A percentile compares a stretch with the other conserved stretches of the same genome.
These are phyloP conservation scores for Bjerkandera adusta DNA, from an alignment of 1,284 basidiomycete genomes.

Conservation along the genomic window DNA sequence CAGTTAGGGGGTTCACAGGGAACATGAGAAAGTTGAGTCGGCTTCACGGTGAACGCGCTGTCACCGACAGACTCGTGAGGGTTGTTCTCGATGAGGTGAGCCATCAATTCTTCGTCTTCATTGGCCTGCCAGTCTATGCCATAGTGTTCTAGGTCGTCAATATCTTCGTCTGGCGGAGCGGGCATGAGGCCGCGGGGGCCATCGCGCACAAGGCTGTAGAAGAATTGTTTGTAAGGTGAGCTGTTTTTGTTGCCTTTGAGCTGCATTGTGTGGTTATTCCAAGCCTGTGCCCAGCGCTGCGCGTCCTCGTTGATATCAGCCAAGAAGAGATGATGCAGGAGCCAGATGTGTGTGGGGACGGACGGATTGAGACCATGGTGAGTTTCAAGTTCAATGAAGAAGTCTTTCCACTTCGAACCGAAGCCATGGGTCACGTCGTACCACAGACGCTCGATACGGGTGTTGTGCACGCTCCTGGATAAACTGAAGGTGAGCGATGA, in stretches of 20 bases:
- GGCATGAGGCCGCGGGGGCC: slow-evolving; percentile 8
- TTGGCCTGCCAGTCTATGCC: slow-evolving; percentile 22
- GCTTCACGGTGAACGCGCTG: not conserved
- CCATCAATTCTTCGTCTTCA: not conserved
- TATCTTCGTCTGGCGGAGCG: not conserved
- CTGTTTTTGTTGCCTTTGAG: slow-evolving; percentile 3
- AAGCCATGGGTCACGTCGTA: slow-evolving; percentile 32
- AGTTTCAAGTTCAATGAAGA: slow-evolving; percentile 23
- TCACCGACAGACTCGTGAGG: slow-evolving; percentile 5
- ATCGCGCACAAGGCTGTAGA: slow-evolving; percentile 16
- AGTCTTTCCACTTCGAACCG: slow-evolving; percentile 30
- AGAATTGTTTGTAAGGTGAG: slow-evolving; percentile 17
- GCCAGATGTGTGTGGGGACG: slow-evolving; percentile 21
- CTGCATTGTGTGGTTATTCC: slow-evolving; percentile 26
- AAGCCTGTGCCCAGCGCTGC: slow-evolving; percentile 19
- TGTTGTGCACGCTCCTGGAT: slow-evolving; percentile 30
- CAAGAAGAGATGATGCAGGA: slow-evolving; percentile 23
- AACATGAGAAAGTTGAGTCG: slow-evolving; percentile 11
- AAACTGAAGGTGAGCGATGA: too few relatives aligned
- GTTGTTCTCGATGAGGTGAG: slow-evolving; percentile 12
- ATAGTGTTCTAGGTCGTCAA: slow-evolving; percentile 11
- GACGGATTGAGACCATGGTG: slow-evolving; percentile 16
- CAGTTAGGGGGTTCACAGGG: slow-evolving; percentile 17
- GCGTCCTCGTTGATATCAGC: slow-evolving; percentile 17
- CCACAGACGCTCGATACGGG: slow-evolving; percentile 38